These are phyloP conservation scores for Colletotrichum scovillei DNA, from an alignment of 2,329 filamentous ascomycete genomes.

Conservation along the genomic window DNA sequence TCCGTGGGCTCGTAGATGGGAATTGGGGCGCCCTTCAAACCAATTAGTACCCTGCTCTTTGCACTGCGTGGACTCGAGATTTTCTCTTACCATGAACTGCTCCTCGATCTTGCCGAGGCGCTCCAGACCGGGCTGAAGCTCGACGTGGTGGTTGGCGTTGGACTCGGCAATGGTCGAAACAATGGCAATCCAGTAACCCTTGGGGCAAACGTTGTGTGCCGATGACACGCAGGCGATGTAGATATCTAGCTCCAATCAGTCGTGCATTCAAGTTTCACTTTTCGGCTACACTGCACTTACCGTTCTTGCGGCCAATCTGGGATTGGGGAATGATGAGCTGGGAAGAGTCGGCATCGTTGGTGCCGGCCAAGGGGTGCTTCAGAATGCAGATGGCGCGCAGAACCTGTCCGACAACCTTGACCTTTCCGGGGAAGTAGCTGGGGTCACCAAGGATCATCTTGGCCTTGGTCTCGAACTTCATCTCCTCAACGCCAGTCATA, in stretches of 20 bases:
- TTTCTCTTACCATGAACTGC: constrained; percentile 83
- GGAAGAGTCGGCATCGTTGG: constrained; percentile 86
- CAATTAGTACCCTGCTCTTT: background rate
- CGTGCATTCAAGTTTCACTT: background rate
- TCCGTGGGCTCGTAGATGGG: constrained; percentile 93
- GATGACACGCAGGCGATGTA: constrained; percentile 97
- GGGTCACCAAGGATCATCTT: constrained; percentile 97
- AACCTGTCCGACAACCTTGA: constrained; percentile 87
- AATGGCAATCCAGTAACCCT: constrained; percentile 99
- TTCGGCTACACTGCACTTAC: constrained; percentile 58
- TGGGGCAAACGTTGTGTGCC: constrained; percentile 97
- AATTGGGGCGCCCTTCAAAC: constrained; percentile 78
- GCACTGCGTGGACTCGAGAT: background rate
- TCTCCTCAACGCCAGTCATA: constrained; percentile 89
- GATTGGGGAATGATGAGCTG: constrained; percentile 99
- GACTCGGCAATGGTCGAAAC: constrained; percentile 97
- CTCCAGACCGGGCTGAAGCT: constrained; percentile 92
- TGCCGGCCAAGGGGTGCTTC: constrained; percentile 93
- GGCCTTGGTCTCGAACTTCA: constrained; percentile 96
- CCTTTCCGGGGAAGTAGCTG: constrained; percentile 94
- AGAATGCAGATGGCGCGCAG: constrained; percentile 97
- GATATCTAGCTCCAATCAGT: constrained; percentile 72
- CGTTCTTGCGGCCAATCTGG: constrained; percentile 96
- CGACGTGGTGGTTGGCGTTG: constrained; percentile 91
- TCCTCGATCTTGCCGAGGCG: constrained; percentile 94